phyloP scores from a whole-genome alignment of 2,329 filamentous ascomycete species.

The Fusarium sambucinum region DNA sequence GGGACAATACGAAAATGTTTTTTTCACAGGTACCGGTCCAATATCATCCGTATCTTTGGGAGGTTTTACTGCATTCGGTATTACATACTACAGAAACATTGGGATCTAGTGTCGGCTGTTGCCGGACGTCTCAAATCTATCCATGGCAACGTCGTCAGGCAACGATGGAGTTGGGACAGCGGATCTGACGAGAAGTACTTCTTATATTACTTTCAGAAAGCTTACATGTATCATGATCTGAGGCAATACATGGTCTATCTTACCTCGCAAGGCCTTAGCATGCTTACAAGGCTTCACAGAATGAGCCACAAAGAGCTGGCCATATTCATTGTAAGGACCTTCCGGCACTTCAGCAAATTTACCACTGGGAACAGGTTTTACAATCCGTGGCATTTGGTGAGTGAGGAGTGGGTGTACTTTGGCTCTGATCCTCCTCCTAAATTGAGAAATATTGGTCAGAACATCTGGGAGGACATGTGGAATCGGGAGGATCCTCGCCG shows the following conservation, averaged over 20 bases:
- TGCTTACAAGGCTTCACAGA: not conserved
- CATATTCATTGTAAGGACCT: not conserved
- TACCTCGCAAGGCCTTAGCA: not conserved
- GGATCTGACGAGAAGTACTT: not conserved
- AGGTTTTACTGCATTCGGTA: not conserved
- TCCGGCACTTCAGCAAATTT: not conserved
- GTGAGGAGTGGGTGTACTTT: not conserved
- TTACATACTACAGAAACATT: not conserved
- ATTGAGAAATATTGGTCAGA: rapidly evolving
- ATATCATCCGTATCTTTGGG: not conserved
- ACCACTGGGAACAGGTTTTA: too few relatives aligned
- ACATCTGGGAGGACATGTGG: not conserved
- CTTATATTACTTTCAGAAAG: not conserved
- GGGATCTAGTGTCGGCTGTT: not conserved
- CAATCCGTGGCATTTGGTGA: too few relatives aligned
- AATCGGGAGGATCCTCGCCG: not conserved
- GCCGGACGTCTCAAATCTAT: not conserved
- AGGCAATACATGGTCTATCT: not conserved
- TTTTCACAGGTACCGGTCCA: not conserved
- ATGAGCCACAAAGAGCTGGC: not conserved
- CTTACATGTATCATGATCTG: rapidly evolving
- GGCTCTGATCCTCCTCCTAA: too few relatives aligned
- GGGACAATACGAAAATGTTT: not conserved
- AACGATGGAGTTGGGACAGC: not conserved
- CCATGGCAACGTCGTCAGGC: too few relatives aligned